phyloP scores from a whole-genome alignment of 1,139 yeast genomes.

The Candida freyschussii region DNA sequence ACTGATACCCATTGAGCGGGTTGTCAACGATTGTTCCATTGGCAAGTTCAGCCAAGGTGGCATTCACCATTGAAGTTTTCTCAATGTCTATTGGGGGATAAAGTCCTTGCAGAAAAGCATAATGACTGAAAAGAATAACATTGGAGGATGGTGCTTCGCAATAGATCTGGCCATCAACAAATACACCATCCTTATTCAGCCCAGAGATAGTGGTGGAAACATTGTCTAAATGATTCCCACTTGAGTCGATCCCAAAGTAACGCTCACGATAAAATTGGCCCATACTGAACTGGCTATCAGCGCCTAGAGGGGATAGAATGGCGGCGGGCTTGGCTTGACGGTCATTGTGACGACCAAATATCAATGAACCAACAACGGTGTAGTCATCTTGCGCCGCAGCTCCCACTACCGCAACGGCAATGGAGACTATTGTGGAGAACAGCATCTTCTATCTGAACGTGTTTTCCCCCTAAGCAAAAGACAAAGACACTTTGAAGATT shows the following conservation, averaged over 20 bases:
- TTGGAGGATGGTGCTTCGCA: slow-evolving; percentile 32
- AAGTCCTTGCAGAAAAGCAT: slow-evolving; percentile 36
- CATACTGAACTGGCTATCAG: slow-evolving; percentile 30
- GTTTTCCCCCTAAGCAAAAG: too few relatives aligned
- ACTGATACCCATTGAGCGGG: slow-evolving; percentile 41
- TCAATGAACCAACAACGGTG: slow-evolving; percentile 33
- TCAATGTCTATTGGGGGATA: slow-evolving; percentile 36
- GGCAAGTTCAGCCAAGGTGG: slow-evolving; percentile 27
- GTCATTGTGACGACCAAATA: slow-evolving; percentile 44
- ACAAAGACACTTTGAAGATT: too few relatives aligned
- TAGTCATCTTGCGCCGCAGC: slow-evolving; percentile 4
- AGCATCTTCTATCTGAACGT: too few relatives aligned
- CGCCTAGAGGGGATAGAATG: slow-evolving; percentile 38
- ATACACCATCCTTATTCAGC: slow-evolving; percentile 28
- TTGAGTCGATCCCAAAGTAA: slow-evolving; percentile 33
- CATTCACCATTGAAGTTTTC: slow-evolving; percentile 23
- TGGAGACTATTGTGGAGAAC: too few relatives aligned
- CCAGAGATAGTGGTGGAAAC: slow-evolving; percentile 24
- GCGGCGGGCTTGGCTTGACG: slow-evolving; percentile 39
- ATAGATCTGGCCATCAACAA: slow-evolving; percentile 26
- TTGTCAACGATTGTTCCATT: slow-evolving; percentile 35
- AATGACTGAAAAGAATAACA: slow-evolving; percentile 36
- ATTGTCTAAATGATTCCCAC: slow-evolving; percentile 22
- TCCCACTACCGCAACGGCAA: slow-evolving; percentile 1
- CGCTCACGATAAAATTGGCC: slow-evolving; percentile 37